Evolutionary conservation across 2,329 filamentous ascomycete genomes (phyloP), one percentile per base, ranked within the genome.

Genomic region (Elsinoe fawcettii): DNA sequence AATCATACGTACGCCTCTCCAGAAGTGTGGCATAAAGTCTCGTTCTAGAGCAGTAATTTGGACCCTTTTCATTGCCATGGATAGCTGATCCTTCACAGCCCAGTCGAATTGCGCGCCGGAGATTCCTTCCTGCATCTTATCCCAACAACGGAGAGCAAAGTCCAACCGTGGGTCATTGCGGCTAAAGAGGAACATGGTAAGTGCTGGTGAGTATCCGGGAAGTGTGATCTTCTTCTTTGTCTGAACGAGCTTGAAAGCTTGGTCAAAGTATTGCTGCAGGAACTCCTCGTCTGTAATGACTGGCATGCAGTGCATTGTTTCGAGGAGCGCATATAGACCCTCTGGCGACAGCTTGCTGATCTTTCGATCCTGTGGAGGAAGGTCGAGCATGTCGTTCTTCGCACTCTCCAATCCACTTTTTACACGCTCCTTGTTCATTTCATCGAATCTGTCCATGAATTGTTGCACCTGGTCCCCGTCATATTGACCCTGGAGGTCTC

Each of bases 141-240:
- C 76, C 82, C 87, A 91, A 5, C 84, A 82, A 51, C 79, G 75
- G 34, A 78, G 74, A 1, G 88, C 89, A 79, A 90, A 95, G 41
- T 76, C 73, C 37, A 77, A 78, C 53, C 87, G 82, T 49, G 75
- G 74, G 22, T 77, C 72, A 61, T 92, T 83, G 27, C 81, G 75
- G 62, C 88, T 85, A 66, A 96, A 96, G 1, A 96, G 77, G 64
- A 96, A 96, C 18, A 80, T 83, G 2, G 87, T 87, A 77, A 93
- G 89, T 11, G 89, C 88, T 1, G 92, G 91, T 2, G 95, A 79
- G 58, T 80, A 89, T 23, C 84, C 81, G 1, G 83, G 82, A 23
- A 96, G 78, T 66, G 87, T 90, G 16, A 96, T 76, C n/a, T 83
- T 82, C 64, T 82, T 90, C 66, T 86, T 91, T 12, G 82, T 82